Conservation (phyloP, 2,329 filamentous ascomycete species). For the Grosmannia huntii region DNA sequence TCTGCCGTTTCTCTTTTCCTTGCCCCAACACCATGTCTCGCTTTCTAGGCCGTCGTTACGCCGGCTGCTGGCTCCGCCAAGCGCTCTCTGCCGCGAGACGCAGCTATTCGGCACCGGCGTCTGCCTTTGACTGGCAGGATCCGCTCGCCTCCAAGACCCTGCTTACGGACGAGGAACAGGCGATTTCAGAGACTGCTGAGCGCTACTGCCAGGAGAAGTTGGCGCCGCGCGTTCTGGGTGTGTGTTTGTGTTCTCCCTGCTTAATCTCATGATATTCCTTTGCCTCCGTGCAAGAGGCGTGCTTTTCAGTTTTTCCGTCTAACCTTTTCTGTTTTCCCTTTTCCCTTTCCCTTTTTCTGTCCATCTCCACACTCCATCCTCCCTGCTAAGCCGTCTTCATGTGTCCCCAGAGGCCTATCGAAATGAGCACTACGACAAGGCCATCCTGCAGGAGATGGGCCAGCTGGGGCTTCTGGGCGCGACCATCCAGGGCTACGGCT, state of each 20-base stretch:
- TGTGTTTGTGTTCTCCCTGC: slow-evolving; percentile 15
- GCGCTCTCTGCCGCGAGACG: slow-evolving; percentile 3
- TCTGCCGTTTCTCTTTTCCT: background rate
- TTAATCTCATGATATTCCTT: background rate
- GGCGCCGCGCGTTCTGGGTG: slow-evolving; percentile 75
- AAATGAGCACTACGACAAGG: slow-evolving; percentile 67
- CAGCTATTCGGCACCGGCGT: slow-evolving; percentile 6
- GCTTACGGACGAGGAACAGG: slow-evolving; percentile 79
- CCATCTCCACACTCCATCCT: background rate
- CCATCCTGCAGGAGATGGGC: slow-evolving; percentile 77
- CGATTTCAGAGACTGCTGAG: slow-evolving; percentile 81
- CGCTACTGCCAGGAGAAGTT: slow-evolving; percentile 88
- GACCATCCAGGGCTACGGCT: slow-evolving; percentile 71
- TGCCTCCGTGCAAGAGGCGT: background rate
- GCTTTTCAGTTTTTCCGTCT: background rate
- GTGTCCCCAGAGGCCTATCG: slow-evolving; percentile 36
- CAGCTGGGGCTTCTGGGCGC: slow-evolving; percentile 70
- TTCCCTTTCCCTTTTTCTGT: too few species aligned
- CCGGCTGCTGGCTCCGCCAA: slow-evolving; percentile 9
- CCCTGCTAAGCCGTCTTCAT: background rate
- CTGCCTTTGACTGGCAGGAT: slow-evolving; percentile 81
- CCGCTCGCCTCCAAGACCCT: slow-evolving; percentile 63
- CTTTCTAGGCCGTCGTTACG: slow-evolving; percentile 7
- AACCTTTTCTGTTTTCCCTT: too few species aligned
- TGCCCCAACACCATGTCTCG: slow-evolving; percentile 8